phyloP scores from a whole-genome alignment of 768 basidiomycete species.

The Filobasidium wieringae region DNA sequence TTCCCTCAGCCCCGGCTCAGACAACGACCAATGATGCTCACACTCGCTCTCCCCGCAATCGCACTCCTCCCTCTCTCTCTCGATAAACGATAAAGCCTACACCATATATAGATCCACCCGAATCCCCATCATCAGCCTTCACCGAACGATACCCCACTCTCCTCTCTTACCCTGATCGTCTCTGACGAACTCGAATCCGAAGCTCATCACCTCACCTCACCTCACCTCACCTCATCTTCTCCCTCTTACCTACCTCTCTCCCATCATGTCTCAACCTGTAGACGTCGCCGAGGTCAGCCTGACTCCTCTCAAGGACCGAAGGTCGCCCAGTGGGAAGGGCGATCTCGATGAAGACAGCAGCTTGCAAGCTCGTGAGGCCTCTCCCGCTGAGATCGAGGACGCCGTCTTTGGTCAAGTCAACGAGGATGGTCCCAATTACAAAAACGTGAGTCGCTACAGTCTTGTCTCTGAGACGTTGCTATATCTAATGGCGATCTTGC shows the following conservation, averaged over 20 bases:
- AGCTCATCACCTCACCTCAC: too few species aligned
- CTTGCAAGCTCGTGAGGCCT: constrained; percentile 4
- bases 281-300: not conserved
- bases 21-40: too few species aligned
- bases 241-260: not conserved
- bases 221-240: not conserved
- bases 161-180: too few species aligned
- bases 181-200: too few species aligned
- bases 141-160: too few species aligned
- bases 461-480: not conserved
- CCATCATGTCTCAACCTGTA: not conserved
- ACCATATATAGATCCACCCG: too few species aligned
- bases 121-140: too few species aligned
- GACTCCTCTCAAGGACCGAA: not conserved
- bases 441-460: constrained; percentile 14
- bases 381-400: constrained; percentile 16
- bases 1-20: too few species aligned
- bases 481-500: too few species aligned
- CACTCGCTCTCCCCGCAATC: too few species aligned
- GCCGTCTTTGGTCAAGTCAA: constrained; percentile 25
- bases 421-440: constrained; percentile 25
- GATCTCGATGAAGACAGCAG: constrained; percentile 6
- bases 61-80: too few species aligned
- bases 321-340: not conserved
- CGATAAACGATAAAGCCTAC: too few species aligned